Percentiles rank a stretch among this genome's conserved stretches.
Conservation (phyloP, 2,329 filamentous ascomycete genomes). For the Neospermospora avenae region DNA sequence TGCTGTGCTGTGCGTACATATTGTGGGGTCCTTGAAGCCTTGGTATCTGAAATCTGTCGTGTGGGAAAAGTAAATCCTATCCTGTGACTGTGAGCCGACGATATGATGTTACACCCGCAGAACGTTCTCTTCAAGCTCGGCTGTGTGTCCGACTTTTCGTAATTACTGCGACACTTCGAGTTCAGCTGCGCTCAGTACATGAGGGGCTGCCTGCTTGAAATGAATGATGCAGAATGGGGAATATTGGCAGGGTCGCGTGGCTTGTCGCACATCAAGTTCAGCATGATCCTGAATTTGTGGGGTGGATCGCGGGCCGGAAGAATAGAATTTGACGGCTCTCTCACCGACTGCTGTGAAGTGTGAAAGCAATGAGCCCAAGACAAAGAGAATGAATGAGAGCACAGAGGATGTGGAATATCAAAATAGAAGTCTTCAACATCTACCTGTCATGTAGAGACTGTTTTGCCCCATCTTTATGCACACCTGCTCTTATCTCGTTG, state of each 20-base stretch:
- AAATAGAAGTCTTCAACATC: too few species aligned
- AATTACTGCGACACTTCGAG: not conserved
- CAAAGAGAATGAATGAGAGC: too few species aligned
- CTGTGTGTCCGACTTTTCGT: not conserved
- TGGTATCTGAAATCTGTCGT: not conserved
- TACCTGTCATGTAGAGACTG: too few species aligned
- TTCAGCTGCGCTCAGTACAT: not conserved
- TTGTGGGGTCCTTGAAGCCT: not conserved
- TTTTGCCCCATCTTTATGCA: too few species aligned
- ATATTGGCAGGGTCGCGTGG: slow-evolving; percentile 4
- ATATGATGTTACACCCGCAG: not conserved
- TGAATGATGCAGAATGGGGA: not conserved
- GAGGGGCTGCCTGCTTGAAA: too few species aligned
- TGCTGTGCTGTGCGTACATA: not conserved
- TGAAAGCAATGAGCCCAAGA: too few species aligned
- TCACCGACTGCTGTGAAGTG: slow-evolving; percentile 3
- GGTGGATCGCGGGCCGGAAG: not conserved
- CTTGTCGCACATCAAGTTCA: not conserved
- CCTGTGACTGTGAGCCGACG: not conserved
- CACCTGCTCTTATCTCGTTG: too few species aligned
- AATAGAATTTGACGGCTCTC: not conserved
- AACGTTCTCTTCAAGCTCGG: not conserved
- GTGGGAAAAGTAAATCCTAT: not conserved
- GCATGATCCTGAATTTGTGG: not conserved
- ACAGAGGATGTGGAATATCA: too few species aligned